A percentile compares a stretch with the other conserved stretches of the same genome.
phyloP scores from a whole-genome alignment of 2,329 filamentous ascomycete species.

The Domatiomyces catenatus region DNA sequence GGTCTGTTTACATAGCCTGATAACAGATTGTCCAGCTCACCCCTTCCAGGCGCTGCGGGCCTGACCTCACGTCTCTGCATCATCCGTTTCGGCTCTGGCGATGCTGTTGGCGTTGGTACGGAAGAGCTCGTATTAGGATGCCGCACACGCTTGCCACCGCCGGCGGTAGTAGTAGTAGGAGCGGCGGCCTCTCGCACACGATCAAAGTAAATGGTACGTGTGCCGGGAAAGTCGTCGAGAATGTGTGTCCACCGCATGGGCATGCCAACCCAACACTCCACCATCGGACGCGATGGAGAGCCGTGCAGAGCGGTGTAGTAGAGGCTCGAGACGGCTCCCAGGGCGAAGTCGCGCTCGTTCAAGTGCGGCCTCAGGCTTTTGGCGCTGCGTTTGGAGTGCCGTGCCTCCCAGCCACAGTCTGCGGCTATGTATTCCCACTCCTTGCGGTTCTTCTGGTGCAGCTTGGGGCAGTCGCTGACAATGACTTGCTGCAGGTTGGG shows the following conservation, averaged over 20 bases:
- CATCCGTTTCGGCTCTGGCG: not conserved
- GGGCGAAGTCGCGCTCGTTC: slow-evolving; percentile 15
- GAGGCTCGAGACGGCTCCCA: slow-evolving; percentile 12
- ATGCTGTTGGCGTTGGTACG: not conserved
- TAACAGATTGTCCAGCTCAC: not conserved
- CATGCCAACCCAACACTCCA: slow-evolving; percentile 14
- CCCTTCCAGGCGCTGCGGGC: not conserved
- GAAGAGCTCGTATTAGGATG: not conserved
- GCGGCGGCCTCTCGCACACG: not conserved
- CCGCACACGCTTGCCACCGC: not conserved
- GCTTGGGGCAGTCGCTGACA: slow-evolving; percentile 20
- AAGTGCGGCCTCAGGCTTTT: slow-evolving; percentile 21
- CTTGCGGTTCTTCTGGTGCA: slow-evolving; percentile 16
- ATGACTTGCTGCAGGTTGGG: slow-evolving; percentile 25
- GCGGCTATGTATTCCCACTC: slow-evolving; percentile 14
- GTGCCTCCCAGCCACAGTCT: slow-evolving; percentile 20
- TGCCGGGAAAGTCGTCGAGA: slow-evolving; percentile 17
- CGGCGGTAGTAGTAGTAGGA: too few species aligned
- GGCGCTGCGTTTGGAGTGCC: slow-evolving; percentile 15
- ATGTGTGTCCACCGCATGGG: slow-evolving; percentile 16
- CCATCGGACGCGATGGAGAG: slow-evolving; percentile 8
- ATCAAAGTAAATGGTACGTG: slow-evolving; percentile 16
- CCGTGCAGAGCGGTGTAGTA: slow-evolving; percentile 11
- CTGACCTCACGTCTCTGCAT: not conserved
- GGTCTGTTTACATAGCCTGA: not conserved